Evolutionary conservation across 768 basidiomycete genomes (phyloP).

Genomic region (Lepiota brunneoincarnata): DNA sequence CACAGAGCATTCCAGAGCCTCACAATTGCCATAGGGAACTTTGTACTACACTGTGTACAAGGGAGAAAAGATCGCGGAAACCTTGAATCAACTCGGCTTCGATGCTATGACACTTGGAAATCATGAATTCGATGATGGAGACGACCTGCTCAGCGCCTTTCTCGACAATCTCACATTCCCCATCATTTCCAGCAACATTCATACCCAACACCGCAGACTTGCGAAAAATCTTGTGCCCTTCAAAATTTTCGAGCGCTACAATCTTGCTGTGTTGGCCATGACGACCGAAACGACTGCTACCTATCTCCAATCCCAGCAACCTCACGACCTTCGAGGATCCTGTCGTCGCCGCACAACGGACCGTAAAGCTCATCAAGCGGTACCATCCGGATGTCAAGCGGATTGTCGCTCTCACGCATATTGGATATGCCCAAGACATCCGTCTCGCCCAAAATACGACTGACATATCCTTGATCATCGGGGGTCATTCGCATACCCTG

Average conservation of each 20-base stretch:
- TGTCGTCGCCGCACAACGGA: slow-evolving; percentile 31
- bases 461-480: slow-evolving; percentile 38
- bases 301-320: slow-evolving; percentile 35
- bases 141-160: slow-evolving; percentile 34
- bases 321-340: slow-evolving; percentile 38
- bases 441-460: slow-evolving; percentile 34
- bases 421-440: slow-evolving; percentile 43
- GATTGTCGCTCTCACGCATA: slow-evolving; percentile 44
- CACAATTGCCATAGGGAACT: slow-evolving; percentile 31
- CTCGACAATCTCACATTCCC: slow-evolving; percentile 41
- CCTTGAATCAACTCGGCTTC: slow-evolving; percentile 41
- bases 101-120: slow-evolving; percentile 45
- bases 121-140: slow-evolving; percentile 45
- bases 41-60: slow-evolving; percentile 44
- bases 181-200: slow-evolving; percentile 42
- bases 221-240: slow-evolving; percentile 33
- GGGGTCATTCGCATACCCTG: slow-evolving; percentile 46
- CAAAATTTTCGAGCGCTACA: slow-evolving; percentile 35
- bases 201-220: slow-evolving; percentile 32
- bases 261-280: slow-evolving; percentile 39
- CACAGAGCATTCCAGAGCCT: neutral
- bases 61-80: slow-evolving; percentile 37
- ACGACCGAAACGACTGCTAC: slow-evolving; percentile 39
- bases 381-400: slow-evolving; percentile 30
- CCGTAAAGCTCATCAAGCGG: slow-evolving; percentile 33